Conservation (phyloP, 768 basidiomycete species). For the Boletus subparvulus region DNA sequence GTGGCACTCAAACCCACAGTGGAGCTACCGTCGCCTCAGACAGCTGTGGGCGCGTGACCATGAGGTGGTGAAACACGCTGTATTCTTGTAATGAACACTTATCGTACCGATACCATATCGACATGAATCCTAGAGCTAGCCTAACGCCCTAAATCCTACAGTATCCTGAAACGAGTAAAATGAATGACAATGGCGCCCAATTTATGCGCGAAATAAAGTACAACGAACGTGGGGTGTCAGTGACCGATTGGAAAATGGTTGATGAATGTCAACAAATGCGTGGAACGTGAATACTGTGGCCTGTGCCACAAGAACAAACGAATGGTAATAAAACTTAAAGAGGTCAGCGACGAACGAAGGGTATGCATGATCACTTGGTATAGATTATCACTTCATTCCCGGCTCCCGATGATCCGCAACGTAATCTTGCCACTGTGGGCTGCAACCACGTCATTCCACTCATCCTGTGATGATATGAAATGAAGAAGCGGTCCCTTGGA, state of each 20-base stretch:
- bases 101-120: conserved; percentile 5
- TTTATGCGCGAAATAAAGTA: neutral
- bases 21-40: conserved; percentile 20
- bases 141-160: conserved; percentile 10
- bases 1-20: conserved; percentile 11
- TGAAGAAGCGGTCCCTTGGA: conserved; percentile 33
- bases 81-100: conserved; percentile 6
- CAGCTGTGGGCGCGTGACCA: conserved; percentile 36
- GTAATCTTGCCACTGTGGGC: conserved; percentile 51
- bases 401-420: conserved; percentile 47
- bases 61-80: neutral
- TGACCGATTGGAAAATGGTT: neutral
- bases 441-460: conserved; percentile 56
- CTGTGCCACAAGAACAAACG: conserved; percentile 10
- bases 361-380: neutral
- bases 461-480: conserved; percentile 52
- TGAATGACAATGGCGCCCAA: neutral
- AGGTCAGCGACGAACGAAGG: conserved; percentile 5
- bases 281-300: neutral
- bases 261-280: neutral
- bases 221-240: neutral
- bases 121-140: conserved; percentile 12
- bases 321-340: conserved; percentile 1
- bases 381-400: conserved; percentile 13
- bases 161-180: neutral